These are phyloP conservation scores for Lecanoromycetidae sp. DNA, from an alignment of 2,329 filamentous ascomycete species.

Conservation along the genomic window DNA sequence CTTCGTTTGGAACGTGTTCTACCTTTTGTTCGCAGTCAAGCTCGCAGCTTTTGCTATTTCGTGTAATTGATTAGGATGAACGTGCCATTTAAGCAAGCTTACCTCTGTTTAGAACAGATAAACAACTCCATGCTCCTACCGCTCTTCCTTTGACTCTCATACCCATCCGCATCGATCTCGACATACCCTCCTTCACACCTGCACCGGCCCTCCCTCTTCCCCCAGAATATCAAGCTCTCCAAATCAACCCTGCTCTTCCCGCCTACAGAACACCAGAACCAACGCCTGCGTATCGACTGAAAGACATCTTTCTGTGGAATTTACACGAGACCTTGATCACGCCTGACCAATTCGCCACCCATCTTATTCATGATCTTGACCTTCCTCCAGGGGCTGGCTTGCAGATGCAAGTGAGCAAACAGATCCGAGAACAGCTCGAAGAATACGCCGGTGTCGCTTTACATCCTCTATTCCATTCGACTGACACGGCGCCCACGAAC, in stretches of 20 bases:
- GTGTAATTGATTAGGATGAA: too few relatives aligned
- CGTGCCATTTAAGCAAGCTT: too few relatives aligned
- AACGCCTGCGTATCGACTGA: slow-evolving; percentile 74
- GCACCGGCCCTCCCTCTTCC: slow-evolving; percentile 36
- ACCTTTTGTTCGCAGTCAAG: too few relatives aligned
- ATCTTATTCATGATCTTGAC: slow-evolving; percentile 83
- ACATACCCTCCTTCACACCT: slow-evolving; percentile 59
- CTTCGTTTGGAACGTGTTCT: background rate
- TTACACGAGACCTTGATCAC: slow-evolving; percentile 88
- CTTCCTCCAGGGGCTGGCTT: slow-evolving; percentile 61
- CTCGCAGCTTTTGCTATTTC: slow-evolving; percentile 8
- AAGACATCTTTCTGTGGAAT: slow-evolving; percentile 97
- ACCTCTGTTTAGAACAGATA: slow-evolving; percentile 49
- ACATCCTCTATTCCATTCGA: slow-evolving; percentile 71
- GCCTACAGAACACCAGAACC: slow-evolving; percentile 69
- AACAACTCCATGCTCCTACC: slow-evolving; percentile 53
- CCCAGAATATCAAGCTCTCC: slow-evolving; percentile 29
- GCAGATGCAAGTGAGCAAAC: slow-evolving; percentile 73
- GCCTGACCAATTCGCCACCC: slow-evolving; percentile 88
- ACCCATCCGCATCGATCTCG: slow-evolving; percentile 90
- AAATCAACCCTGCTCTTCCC: slow-evolving; percentile 53
- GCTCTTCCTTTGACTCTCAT: slow-evolving; percentile 80
- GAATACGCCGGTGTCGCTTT: slow-evolving; percentile 92
- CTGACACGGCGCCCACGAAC: slow-evolving; percentile 24
- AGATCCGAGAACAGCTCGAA: slow-evolving; percentile 88